Conservation (phyloP, 2,329 filamentous ascomycete species). For the Aspergillus arachidicola region DNA sequence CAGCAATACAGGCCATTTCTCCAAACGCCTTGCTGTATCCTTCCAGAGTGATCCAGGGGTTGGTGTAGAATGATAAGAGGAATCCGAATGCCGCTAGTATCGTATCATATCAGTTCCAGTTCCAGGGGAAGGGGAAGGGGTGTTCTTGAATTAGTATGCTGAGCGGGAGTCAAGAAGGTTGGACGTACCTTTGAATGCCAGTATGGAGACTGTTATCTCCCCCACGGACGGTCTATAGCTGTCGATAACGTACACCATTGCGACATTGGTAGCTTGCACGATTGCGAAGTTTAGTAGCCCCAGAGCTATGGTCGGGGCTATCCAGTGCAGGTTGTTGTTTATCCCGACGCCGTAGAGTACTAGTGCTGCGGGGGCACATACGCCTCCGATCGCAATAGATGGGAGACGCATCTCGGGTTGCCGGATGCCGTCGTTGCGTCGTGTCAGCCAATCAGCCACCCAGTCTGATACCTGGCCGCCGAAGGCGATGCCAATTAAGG, state of each 20-base stretch:
- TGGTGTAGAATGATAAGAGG: slow-evolving; percentile 17
- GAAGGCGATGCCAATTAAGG: background rate
- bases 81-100: slow-evolving; percentile 12
- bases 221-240: slow-evolving; percentile 11
- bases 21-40: slow-evolving; percentile 12
- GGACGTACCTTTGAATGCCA: slow-evolving; percentile 14
- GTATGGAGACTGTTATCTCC: slow-evolving; percentile 7
- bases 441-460: background rate
- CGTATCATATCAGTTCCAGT: background rate
- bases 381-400: slow-evolving; percentile 24
- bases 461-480: background rate
- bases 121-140: background rate
- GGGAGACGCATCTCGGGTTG: slow-evolving; percentile 15
- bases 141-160: background rate
- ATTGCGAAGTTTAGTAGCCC: background rate
- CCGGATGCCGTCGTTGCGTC: background rate
- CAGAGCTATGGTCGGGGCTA: slow-evolving; percentile 58
- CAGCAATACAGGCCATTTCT: slow-evolving; percentile 8
- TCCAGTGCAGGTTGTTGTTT: slow-evolving; percentile 48
- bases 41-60: slow-evolving; percentile 12
- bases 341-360: slow-evolving; percentile 38
- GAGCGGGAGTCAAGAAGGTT: background rate
- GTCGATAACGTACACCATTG: slow-evolving; percentile 15
- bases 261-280: background rate
- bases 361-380: slow-evolving; percentile 27